A percentile compares a stretch with the other conserved stretches of the same genome.
Evolutionary conservation across 768 basidiomycete species (phyloP).

Genomic region (Termitomyces sp.): DNA sequence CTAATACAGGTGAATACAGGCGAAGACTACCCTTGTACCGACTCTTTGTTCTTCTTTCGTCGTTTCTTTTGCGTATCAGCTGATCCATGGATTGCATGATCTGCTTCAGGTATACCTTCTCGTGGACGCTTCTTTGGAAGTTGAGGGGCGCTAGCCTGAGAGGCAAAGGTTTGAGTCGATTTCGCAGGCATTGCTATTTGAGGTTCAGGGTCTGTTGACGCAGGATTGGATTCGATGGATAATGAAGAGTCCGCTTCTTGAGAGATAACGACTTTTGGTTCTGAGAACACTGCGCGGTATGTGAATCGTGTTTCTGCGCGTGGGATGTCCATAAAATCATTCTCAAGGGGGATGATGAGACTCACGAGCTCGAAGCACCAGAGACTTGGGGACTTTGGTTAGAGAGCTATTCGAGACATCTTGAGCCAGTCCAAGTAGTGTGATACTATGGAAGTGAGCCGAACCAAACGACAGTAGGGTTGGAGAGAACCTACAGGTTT

Average conservation of each 20-base stretch:
- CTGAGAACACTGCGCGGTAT: constrained; percentile 76
- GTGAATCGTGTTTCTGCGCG: constrained; percentile 74
- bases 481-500: constrained; percentile 57
- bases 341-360: constrained; percentile 10
- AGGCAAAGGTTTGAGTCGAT: neutral
- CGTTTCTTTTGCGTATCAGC: constrained; percentile 29
- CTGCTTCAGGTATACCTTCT: constrained; percentile 18
- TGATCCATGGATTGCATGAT: constrained; percentile 2
- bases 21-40: neutral
- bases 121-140: constrained; percentile 23
- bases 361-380: constrained; percentile 75
- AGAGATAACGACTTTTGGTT: constrained; percentile 66
- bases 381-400: constrained; percentile 60
- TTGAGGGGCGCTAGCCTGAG: neutral
- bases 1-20: neutral
- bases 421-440: constrained; percentile 66
- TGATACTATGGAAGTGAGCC: constrained; percentile 42
- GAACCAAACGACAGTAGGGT: constrained; percentile 4
- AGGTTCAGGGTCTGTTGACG: neutral
- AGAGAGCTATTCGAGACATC: constrained; percentile 64
- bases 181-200: neutral
- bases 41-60: constrained; percentile 25
- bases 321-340: neutral
- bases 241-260: constrained; percentile 1
- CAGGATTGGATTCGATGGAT: neutral